Percentiles rank a stretch among this genome's conserved stretches.
phyloP scores from a whole-genome alignment of 2,329 filamentous ascomycete species.

The Aspergillus brunneoviolaceus region DNA sequence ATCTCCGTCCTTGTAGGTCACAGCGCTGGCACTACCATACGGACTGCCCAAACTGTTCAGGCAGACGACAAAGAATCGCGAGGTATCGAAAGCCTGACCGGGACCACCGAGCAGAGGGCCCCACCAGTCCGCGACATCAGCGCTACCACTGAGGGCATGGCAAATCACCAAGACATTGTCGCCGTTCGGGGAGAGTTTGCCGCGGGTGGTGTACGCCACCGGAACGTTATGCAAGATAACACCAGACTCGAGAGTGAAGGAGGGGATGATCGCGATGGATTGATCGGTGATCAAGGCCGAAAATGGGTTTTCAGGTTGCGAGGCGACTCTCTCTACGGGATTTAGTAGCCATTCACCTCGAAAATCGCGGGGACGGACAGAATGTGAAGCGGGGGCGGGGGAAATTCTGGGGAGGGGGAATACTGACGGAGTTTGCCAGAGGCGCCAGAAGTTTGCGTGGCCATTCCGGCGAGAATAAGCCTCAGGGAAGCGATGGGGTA shows the following conservation, averaged over 20 bases:
- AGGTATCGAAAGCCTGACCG: constrained; percentile 55
- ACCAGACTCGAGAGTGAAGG: constrained; percentile 90
- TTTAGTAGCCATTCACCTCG: constrained; percentile 49
- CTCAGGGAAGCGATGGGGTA: background rate
- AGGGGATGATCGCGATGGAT: constrained; percentile 79
- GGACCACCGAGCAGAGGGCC: constrained; percentile 53
- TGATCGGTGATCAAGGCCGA: constrained; percentile 83
- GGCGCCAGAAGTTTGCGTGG: constrained; percentile 21
- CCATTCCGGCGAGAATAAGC: constrained; percentile 21
- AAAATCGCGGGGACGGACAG: background rate
- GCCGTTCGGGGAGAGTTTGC: constrained; percentile 53
- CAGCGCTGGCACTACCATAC: constrained; percentile 55
- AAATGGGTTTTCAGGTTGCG: constrained; percentile 90
- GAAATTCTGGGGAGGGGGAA: constrained; percentile 39
- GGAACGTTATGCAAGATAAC: constrained; percentile 74
- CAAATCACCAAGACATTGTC: constrained; percentile 66
- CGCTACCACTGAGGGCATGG: constrained; percentile 55
- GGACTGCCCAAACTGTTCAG: constrained; percentile 56
- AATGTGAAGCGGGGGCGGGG: constrained; percentile 12
- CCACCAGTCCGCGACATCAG: constrained; percentile 59
- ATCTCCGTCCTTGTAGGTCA: constrained; percentile 81
- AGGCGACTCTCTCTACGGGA: constrained; percentile 54
- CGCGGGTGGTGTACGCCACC: constrained; percentile 64
- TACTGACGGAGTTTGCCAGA: constrained; percentile 40
- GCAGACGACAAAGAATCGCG: constrained; percentile 55